Conservation (phyloP, 1,139 yeast genomes). For the Meyerozyma guilliermondii region DNA sequence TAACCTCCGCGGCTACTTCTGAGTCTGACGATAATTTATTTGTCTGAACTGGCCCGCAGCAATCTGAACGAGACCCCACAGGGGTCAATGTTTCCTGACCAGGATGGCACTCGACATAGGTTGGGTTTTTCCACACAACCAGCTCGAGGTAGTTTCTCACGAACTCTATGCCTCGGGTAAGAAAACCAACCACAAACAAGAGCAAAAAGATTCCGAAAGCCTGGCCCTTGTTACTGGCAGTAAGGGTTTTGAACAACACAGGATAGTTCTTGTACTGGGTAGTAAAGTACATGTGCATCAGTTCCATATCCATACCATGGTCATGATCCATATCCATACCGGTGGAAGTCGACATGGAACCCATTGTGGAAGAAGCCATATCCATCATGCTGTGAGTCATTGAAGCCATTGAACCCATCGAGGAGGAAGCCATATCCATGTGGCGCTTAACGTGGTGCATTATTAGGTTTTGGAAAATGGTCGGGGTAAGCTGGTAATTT, state of each 20-base stretch:
- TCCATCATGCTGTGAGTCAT: background rate
- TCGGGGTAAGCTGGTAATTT: too few relatives aligned
- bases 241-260: constrained; percentile 50
- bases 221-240: constrained; percentile 49
- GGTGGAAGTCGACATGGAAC: constrained; percentile 4
- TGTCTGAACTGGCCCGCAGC: background rate
- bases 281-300: constrained; percentile 58
- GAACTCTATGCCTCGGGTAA: constrained; percentile 55
- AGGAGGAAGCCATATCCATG: background rate
- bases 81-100: constrained; percentile 2
- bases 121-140: constrained; percentile 49
- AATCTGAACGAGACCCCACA: constrained; percentile 3
- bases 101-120: constrained; percentile 16
- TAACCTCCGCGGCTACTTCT: constrained; percentile 3
- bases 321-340: constrained; percentile 20
- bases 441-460: too few relatives aligned
- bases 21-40: background rate
- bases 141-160: constrained; percentile 60
- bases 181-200: constrained; percentile 52
- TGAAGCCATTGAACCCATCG: background rate
- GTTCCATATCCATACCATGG: constrained; percentile 13
- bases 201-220: constrained; percentile 71
- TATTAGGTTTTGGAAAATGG: too few relatives aligned
- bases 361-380: constrained; percentile 8
- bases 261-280: constrained; percentile 49